Evolutionary conservation across 2,329 filamentous ascomycete species (phyloP).

Genomic region (Penicillium sp.): DNA sequence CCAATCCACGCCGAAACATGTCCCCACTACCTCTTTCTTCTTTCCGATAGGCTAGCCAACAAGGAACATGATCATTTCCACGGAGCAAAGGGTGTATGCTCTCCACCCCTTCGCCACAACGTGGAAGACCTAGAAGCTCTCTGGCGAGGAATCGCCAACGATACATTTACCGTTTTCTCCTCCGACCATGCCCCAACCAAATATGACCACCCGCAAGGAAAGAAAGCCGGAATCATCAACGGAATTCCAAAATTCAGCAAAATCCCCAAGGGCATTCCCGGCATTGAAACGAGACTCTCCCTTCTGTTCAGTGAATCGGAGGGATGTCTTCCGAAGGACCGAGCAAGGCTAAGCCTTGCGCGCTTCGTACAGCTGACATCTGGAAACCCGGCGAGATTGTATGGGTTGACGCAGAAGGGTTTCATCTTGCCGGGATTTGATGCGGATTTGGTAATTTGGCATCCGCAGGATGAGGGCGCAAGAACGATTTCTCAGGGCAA

Average conservation of each 20-base stretch:
- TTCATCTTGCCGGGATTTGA: neutral
- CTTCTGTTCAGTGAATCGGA: slow-evolving; percentile 1
- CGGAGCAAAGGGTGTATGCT: slow-evolving; percentile 3
- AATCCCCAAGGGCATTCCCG: slow-evolving; percentile 1
- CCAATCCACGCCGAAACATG: slow-evolving; percentile 5
- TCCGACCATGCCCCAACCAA: slow-evolving; percentile 1
- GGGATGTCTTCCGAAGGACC: neutral
- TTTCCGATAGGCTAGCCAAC: neutral
- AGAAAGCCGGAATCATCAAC: neutral
- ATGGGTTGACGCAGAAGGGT: neutral
- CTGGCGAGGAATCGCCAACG: neutral
- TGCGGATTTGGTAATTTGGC: slow-evolving; percentile 3
- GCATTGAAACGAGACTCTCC: neutral
- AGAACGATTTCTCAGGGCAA: neutral
- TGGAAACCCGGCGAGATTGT: neutral
- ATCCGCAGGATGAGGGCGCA: neutral
- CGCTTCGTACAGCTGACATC: slow-evolving; percentile 1
- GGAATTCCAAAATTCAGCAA: slow-evolving; percentile 1
- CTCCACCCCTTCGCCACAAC: neutral
- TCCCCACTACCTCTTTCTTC: slow-evolving; percentile 3
- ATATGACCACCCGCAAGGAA: slow-evolving; percentile 1
- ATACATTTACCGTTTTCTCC: slow-evolving; percentile 3
- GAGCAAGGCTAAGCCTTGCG: neutral
- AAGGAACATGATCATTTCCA: slow-evolving; percentile 1
- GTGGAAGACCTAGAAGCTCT: slow-evolving; percentile 1